These are phyloP conservation scores for Datisca glomerata DNA, from an alignment of 306 rosid species.

Conservation along the genomic window DNA sequence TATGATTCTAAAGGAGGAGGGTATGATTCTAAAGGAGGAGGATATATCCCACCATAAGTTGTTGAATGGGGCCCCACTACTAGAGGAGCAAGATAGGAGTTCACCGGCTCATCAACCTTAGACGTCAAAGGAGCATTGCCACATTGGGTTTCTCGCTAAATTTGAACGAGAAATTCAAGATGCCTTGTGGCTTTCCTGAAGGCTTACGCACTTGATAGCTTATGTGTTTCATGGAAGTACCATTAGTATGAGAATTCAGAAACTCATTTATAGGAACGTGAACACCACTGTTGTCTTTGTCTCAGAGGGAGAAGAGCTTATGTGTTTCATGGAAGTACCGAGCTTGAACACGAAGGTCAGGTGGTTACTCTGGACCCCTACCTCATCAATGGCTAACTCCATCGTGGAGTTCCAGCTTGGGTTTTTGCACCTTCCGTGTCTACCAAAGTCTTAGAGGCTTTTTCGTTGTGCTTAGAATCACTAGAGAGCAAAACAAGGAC, in stretches of 20 bases:
- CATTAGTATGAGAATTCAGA: conserved; percentile 1
- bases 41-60: conserved; percentile 5
- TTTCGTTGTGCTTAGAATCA: conserved; percentile 14
- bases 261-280: conserved; percentile 20
- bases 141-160: conserved; percentile 26
- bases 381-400: conserved; percentile 13
- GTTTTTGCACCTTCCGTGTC: conserved; percentile 19
- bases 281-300: conserved; percentile 20
- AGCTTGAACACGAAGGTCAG: conserved; percentile 22
- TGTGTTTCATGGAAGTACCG: too few relatives aligned
- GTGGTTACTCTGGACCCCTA: conserved; percentile 11
- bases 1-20: background rate
- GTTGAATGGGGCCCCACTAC: conserved; percentile 12
- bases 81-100: conserved; percentile 21
- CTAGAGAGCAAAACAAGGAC: conserved; percentile 47
- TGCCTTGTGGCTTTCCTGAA: conserved; percentile 16
- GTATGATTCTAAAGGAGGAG: background rate
- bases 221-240: background rate
- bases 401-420: conserved; percentile 26
- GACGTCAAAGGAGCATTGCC: background rate
- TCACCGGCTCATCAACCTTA: conserved; percentile 6
- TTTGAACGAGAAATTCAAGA: conserved; percentile 16
- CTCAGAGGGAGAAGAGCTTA: too few relatives aligned
- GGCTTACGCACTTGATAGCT: conserved; percentile 15
- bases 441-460: conserved; percentile 18